phyloP scores from a whole-genome alignment of 192 early-diverging fungal genomes.

The Mortierella alpina region DNA sequence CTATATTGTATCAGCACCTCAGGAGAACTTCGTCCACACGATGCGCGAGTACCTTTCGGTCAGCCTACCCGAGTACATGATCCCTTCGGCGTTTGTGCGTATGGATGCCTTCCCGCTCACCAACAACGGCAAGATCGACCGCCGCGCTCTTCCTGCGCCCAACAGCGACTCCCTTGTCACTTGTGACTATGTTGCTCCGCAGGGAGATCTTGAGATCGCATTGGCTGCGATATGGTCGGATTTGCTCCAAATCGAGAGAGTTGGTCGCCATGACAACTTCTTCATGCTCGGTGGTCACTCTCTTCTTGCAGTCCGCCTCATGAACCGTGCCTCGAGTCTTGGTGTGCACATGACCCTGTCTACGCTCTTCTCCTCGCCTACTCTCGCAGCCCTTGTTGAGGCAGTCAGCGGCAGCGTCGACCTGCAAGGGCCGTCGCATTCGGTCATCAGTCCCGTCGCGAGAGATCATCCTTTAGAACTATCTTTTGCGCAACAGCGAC shows the following conservation, averaged over 20 bases:
- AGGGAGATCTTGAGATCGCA: background rate
- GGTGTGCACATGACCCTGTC: no score
- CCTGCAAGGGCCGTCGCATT: no score
- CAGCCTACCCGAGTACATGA: conserved; percentile 72
- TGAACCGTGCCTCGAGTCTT: no score
- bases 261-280: conserved; percentile 18
- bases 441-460: no score
- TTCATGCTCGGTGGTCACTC: conserved; percentile 36
- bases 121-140: conserved; percentile 37
- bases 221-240: background rate
- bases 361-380: no score
- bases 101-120: conserved; percentile 34
- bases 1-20: conserved; percentile 61
- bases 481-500: no score
- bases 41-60: conserved; percentile 50
- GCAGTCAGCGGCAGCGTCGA: no score
- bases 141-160: background rate
- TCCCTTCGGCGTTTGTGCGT: conserved; percentile 56
- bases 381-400: no score
- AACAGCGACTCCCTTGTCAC: background rate
- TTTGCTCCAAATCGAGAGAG: background rate
- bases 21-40: background rate
- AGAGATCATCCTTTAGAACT: no score
- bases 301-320: no score
- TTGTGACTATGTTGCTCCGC: background rate